These are phyloP conservation scores for Starmerella powellii DNA, from an alignment of 805 yeast species.

Conservation along the genomic window DNA sequence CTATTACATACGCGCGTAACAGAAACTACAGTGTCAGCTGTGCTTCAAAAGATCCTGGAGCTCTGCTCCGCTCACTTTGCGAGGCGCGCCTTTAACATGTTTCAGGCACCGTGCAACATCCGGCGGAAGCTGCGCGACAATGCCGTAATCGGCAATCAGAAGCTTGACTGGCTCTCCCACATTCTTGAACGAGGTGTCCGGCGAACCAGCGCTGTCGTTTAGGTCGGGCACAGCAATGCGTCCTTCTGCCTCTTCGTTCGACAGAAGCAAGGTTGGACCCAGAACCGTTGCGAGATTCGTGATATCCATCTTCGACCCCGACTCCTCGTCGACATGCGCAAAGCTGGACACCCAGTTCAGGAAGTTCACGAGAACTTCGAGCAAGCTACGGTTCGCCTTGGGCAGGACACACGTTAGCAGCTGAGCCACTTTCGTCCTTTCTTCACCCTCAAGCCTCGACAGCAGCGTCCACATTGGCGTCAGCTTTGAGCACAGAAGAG, in stretches of 20 bases:
- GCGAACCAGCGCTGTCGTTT: background rate
- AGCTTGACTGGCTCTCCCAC: conserved; percentile 85
- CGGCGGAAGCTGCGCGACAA: conserved; percentile 62
- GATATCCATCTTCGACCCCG: conserved; percentile 87
- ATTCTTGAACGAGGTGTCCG: conserved; percentile 42
- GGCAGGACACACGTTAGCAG: conserved; percentile 70
- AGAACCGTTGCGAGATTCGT: conserved; percentile 92
- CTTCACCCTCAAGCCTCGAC: conserved; percentile 25
- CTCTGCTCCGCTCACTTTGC: conserved; percentile 6
- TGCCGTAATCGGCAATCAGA: conserved; percentile 69
- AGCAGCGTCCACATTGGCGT: conserved; percentile 65
- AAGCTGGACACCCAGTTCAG: conserved; percentile 93
- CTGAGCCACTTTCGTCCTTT: conserved; percentile 33
- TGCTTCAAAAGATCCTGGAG: conserved; percentile 5
- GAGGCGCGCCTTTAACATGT: conserved; percentile 8
- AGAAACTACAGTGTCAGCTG: no score
- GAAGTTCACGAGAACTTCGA: conserved; percentile 76
- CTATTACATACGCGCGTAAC: no score
- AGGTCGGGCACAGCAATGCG: background rate
- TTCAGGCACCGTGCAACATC: conserved; percentile 35
- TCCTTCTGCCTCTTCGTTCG: conserved; percentile 34
- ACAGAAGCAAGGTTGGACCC: conserved; percentile 77
- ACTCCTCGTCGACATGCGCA: conserved; percentile 68
- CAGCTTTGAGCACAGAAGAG: conserved; percentile 63
- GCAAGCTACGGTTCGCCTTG: conserved; percentile 62